A percentile compares a stretch with the other conserved stretches of the same genome.
Conservation (phyloP, 2,329 filamentous ascomycete species). For the Neopestalotiopsis rosae region DNA sequence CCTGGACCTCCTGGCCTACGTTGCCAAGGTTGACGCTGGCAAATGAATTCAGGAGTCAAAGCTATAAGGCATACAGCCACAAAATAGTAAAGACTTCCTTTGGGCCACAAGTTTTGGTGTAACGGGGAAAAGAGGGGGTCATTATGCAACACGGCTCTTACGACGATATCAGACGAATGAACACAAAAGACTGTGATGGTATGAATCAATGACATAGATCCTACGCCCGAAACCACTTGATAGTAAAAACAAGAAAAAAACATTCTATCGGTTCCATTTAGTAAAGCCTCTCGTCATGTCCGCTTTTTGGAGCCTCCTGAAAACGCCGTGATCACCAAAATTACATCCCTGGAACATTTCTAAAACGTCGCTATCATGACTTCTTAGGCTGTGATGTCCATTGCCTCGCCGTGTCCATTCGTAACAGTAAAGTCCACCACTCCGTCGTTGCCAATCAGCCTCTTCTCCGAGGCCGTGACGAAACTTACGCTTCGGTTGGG, state of each 20-base stretch:
- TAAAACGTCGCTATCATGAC: background rate
- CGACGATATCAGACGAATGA: constrained; percentile 8
- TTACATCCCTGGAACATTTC: background rate
- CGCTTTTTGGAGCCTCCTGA: constrained; percentile 31
- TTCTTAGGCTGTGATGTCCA: constrained; percentile 37
- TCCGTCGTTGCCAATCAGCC: constrained; percentile 88
- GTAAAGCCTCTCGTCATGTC: constrained; percentile 11
- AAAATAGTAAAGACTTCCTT: constrained; percentile 17
- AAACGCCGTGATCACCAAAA: constrained; percentile 29
- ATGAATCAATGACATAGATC: constrained; percentile 22
- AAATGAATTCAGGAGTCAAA: constrained; percentile 42
- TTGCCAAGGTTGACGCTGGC: constrained; percentile 75
- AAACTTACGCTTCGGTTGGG: constrained; percentile 87
- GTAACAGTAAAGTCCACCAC: constrained; percentile 71
- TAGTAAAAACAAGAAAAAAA: constrained; percentile 25
- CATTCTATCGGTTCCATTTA: constrained; percentile 25
- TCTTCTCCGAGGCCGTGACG: constrained; percentile 86
- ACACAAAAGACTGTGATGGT: constrained; percentile 17
- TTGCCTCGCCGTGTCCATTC: constrained; percentile 50
- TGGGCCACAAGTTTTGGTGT: background rate
- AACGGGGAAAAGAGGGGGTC: background rate
- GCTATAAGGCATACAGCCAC: constrained; percentile 24
- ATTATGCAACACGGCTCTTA: constrained; percentile 10
- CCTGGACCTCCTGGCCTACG: constrained; percentile 79
- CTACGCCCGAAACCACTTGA: constrained; percentile 27